Base-by-base conservation (phyloP, 495 filamentous ascomycete species). In the Ramalina intermedia region DNA sequence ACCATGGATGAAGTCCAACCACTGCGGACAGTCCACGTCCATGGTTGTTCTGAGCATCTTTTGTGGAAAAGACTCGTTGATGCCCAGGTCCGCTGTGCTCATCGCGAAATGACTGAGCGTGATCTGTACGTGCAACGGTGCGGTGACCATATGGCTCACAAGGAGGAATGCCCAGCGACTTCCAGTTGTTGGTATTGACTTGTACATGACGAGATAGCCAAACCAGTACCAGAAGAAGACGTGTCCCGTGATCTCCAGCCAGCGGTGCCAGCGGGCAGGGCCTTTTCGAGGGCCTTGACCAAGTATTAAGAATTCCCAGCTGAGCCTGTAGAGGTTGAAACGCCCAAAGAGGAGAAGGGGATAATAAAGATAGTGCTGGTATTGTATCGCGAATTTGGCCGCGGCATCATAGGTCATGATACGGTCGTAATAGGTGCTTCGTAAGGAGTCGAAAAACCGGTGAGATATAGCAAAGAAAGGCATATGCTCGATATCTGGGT, bases 11-110 rank as follows among this genome's bases (percentile, higher is more conserved):
- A 93, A 98, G 59, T 98, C 91, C 16, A 98, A 71, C 91, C 91
- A 98, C 26, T 79, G 69, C 1, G 91, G 86, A 61, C 91, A 98
- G 61, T 95, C 90, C 16, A 98, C 83, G 52, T 98, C 91, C 91
- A 96, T 96, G 7, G 91, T 96, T 11, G 91, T 98, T 49, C 91
- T 76, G 43, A 98, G 73, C 91, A 96, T 96, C 64, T 83, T 87
- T 67, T 98, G 91, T 2, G 91, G 81, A 63, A 96, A 98, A 13
- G 84, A 90, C 66, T 98, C 91, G 48, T 80, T 69, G 3, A 81
- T 72, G 1, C 91, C 91, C 23, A 95, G 69, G 57, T 96, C 91
- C 7, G 87, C 77, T 1, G 91, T 96, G 54, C 81, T 87, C 91
- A 96, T 98, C 49, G 88, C 86, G 63, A 95, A 98, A 66, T 98